A percentile compares a stretch with the other conserved stretches of the same genome.
Evolutionary conservation across 768 basidiomycete genomes (phyloP).

Genomic region (Boletus subparvulus): DNA sequence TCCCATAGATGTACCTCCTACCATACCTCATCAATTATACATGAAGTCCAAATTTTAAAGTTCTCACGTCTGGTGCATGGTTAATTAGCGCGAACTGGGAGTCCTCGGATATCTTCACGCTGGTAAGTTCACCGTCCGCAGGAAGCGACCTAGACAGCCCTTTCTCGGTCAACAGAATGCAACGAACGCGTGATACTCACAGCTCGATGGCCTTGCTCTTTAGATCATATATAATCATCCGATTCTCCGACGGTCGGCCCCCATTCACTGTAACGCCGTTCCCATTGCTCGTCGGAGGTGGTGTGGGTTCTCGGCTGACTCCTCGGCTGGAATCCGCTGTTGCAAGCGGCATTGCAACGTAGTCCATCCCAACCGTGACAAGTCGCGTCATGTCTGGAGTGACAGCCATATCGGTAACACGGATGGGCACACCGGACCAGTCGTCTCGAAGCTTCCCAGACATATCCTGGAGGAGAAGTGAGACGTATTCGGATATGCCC

Average conservation of each 20-base stretch:
- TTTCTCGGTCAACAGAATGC: constrained; percentile 7
- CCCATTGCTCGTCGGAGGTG: constrained; percentile 33
- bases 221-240: constrained; percentile 77
- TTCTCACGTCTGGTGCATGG: constrained; percentile 79
- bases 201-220: constrained; percentile 62
- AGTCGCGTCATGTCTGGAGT: constrained; percentile 82
- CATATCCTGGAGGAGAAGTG: constrained; percentile 51
- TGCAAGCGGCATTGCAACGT: constrained; percentile 27
- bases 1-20: constrained; percentile 93
- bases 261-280: constrained; percentile 36
- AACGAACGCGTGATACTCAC: constrained; percentile 46
- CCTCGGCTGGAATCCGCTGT: constrained; percentile 23
- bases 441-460: constrained; percentile 70
- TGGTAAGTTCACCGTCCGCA: constrained; percentile 80
- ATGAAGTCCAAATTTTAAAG: background rate
- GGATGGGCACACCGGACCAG: constrained; percentile 71
- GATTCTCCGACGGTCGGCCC: constrained; percentile 46
- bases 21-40: constrained; percentile 12
- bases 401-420: constrained; percentile 83
- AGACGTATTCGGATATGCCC: constrained; percentile 1
- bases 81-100: constrained; percentile 86
- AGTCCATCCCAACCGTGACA: constrained; percentile 79
- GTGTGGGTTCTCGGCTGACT: constrained; percentile 36
- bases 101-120: constrained; percentile 82
- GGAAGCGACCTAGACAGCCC: constrained; percentile 51